Base-by-base conservation (phyloP, 1,284 basidiomycete genomes). In the Sparassis latifolia region DNA sequence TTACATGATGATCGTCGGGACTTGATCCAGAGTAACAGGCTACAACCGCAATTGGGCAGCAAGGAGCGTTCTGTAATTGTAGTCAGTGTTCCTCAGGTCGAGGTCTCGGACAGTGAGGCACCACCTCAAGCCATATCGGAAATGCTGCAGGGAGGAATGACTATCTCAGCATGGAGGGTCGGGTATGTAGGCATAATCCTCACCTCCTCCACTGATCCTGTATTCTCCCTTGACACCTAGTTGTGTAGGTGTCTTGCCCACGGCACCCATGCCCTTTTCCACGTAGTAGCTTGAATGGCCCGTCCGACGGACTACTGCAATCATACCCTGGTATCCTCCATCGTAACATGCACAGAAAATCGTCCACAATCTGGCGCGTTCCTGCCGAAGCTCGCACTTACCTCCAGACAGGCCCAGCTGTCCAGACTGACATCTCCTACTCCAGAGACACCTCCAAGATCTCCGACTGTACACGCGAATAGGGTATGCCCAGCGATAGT, bases 241-340 rank as follows among this genome's bases (percentile, higher is more conserved):
- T 58, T 88, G 81, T 55, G 80, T 80, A 33, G 83, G 74, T 2
- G 79, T 79, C 67, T 86, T 87, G n/a, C 83, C 84, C 79, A 86
- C 81, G 3, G 86, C 87, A 47, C 77, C 79, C 78, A 89, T 86
- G 2, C 84, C 84, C 61, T 88, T 89, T 61, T 90, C 87, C 10
- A 90, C 83, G 63, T 91, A 90, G 63, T 76, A 90, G 55, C 83
- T 88, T 5, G 84, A 86, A 65, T 90, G 88, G 2, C 88, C 87
- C n/a, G 87, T 90, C 52, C 84, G 74, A 57, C 77, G 79, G 47
- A 89, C 87, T 28, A 89, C 83, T 37, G 78, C 79, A 53, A 90
- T 75, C 82, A 90, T 89, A 42, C 83, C 82, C 65, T 66, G 45
- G 20, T 30, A 31, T 7, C 35, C 20, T n/a, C 32, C 38, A 27